A percentile compares a stretch with the other conserved stretches of the same genome.
phyloP scores from a whole-genome alignment of 2,329 filamentous ascomycete genomes.

The Alternaria rosae region DNA sequence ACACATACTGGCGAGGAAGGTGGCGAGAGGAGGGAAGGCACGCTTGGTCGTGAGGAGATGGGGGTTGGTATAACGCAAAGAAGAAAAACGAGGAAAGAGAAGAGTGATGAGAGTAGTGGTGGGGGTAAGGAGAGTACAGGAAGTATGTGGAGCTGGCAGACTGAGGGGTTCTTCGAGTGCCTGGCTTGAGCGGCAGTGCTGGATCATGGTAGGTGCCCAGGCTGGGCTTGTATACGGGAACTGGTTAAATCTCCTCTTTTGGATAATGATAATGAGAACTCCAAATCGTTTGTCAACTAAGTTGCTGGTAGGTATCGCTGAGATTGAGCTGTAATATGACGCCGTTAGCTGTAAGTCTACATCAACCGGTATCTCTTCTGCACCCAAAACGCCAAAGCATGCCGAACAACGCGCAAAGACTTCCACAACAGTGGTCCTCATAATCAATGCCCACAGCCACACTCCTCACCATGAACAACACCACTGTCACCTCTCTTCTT shows the following conservation, averaged over 20 bases:
- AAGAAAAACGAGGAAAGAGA: background rate
- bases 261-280: background rate
- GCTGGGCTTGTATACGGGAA: background rate
- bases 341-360: background rate
- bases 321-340: background rate
- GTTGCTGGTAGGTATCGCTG: background rate
- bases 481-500: slow-evolving; percentile 43
- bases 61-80: background rate
- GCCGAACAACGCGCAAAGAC: background rate
- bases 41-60: background rate
- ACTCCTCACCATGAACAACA: slow-evolving; percentile 35
- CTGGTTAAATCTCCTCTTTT: background rate
- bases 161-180: background rate
- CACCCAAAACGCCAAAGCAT: background rate
- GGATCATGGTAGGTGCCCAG: background rate
- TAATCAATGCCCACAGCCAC: slow-evolving; percentile 41
- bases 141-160: background rate
- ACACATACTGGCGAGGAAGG: background rate
- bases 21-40: background rate
- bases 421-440: background rate
- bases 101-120: background rate
- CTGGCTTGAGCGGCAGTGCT: background rate
- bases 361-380: background rate
- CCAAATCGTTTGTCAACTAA: background rate
- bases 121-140: background rate